These are phyloP conservation scores for Leccinum sublutescens DNA, from an alignment of 768 basidiomycete genomes.

Conservation along the genomic window DNA sequence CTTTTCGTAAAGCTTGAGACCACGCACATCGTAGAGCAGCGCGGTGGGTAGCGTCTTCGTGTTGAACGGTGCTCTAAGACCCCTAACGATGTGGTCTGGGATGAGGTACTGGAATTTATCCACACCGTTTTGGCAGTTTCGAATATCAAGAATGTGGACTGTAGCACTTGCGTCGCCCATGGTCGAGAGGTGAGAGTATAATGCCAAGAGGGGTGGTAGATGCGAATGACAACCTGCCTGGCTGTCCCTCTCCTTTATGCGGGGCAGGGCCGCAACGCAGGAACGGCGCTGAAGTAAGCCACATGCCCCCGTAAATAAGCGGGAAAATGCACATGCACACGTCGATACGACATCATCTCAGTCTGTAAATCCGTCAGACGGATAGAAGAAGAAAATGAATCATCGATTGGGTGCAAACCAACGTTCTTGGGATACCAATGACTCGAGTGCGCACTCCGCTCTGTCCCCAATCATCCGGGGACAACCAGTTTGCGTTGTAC, in stretches of 20 bases:
- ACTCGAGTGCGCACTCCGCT: neutral
- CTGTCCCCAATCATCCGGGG: neutral
- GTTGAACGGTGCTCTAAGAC: slow-evolving; percentile 53
- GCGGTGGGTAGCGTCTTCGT: slow-evolving; percentile 74
- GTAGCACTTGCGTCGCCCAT: slow-evolving; percentile 24
- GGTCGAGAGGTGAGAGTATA: neutral
- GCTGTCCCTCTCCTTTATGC: slow-evolving; percentile 7
- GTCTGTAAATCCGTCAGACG: neutral
- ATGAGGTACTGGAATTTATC: slow-evolving; percentile 32
- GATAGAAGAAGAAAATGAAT: neutral
- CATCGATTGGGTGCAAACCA: neutral
- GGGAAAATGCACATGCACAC: neutral
- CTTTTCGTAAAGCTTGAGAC: slow-evolving; percentile 81
- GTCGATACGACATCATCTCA: neutral
- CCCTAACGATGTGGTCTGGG: slow-evolving; percentile 47
- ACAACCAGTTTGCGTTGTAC: neutral
- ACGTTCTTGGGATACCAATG: neutral
- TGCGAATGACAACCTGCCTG: neutral
- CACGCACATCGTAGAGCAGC: slow-evolving; percentile 83
- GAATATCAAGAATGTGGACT: slow-evolving; percentile 24
- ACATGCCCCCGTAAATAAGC: neutral
- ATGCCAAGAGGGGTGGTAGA: neutral
- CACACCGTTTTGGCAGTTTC: slow-evolving; percentile 9
- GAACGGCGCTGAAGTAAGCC: slow-evolving; percentile 18
- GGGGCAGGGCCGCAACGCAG: neutral